Percentiles rank a stretch among this genome's conserved stretches.
These are phyloP conservation scores for Ogataea paradorogensis DNA, from an alignment of 805 yeast genomes.

Conservation along the genomic window DNA sequence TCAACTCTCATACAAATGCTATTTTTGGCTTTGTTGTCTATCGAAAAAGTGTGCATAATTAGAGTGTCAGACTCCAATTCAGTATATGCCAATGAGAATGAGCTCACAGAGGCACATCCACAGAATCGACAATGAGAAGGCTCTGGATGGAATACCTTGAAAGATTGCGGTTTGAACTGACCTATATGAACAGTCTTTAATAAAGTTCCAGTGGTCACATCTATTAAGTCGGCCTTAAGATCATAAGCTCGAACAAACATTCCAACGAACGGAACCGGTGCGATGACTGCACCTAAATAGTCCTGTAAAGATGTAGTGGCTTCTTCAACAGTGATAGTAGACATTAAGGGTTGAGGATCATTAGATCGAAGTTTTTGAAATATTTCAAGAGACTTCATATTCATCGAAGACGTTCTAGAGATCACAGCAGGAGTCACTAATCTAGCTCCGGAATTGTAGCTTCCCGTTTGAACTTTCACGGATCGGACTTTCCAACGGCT, in stretches of 20 bases:
- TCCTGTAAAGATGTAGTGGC: conserved; percentile 2
- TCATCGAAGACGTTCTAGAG: conserved; percentile 27
- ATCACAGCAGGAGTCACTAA: conserved; percentile 39
- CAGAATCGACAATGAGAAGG: conserved; percentile 89
- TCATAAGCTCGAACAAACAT: conserved; percentile 63
- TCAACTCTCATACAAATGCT: conserved; percentile 85
- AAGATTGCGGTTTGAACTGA: conserved; percentile 54
- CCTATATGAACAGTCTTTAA: conserved; percentile 61
- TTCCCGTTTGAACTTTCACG: conserved; percentile 45
- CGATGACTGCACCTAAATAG: conserved; percentile 35
- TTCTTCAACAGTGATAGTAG: neutral
- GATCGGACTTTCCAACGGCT: conserved; percentile 61
- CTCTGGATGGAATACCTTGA: conserved; percentile 74
- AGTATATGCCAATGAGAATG: conserved; percentile 71
- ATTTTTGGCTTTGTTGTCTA: conserved; percentile 71
- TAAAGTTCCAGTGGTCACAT: conserved; percentile 74
- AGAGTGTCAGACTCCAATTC: conserved; percentile 54
- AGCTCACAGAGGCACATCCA: conserved; percentile 78
- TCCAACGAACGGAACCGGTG: conserved; percentile 67
- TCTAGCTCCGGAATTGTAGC: conserved; percentile 42
- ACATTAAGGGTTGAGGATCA: conserved; percentile 13
- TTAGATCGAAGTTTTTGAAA: conserved; percentile 13
- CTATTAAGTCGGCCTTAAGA: conserved; percentile 61
- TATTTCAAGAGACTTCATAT: conserved; percentile 17
- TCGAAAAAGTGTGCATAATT: conserved; percentile 69